These are phyloP conservation scores for Mycena latifolia DNA, from an alignment of 768 basidiomycete species.

Conservation along the genomic window DNA sequence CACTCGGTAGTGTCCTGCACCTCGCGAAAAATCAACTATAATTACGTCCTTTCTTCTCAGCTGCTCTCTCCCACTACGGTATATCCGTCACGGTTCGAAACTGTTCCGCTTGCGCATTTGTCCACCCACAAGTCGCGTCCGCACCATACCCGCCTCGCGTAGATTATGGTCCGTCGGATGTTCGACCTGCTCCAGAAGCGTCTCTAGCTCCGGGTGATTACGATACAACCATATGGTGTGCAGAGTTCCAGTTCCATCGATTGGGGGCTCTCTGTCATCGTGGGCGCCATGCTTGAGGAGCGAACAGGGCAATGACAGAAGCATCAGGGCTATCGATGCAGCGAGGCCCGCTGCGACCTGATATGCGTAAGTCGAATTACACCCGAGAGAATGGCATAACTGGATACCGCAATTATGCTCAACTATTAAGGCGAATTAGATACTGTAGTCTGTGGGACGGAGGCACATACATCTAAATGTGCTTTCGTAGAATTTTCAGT, in stretches of 20 bases:
- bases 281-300: background rate
- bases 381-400: background rate
- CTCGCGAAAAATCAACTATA: too few relatives aligned
- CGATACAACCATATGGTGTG: constrained; percentile 10
- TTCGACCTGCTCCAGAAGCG: constrained; percentile 8
- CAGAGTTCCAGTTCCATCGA: too few relatives aligned
- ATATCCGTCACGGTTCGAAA: background rate
- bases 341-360: constrained; percentile 1
- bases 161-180: constrained; percentile 1
- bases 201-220: constrained; percentile 1
- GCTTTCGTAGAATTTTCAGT: background rate
- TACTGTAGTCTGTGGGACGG: too few relatives aligned
- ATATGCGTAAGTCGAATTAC: background rate
- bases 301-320: background rate
- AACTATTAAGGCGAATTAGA: background rate
- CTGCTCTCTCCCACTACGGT: too few relatives aligned
- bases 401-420: constrained; percentile 5
- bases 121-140: background rate
- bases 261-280: background rate
- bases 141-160: constrained; percentile 6
- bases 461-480: background rate
- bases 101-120: background rate
- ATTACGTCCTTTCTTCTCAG: too few relatives aligned
- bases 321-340: background rate
- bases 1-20: too few relatives aligned